Conservation (phyloP, 495 filamentous ascomycete species). For the Aspergillus panamensis region DNA sequence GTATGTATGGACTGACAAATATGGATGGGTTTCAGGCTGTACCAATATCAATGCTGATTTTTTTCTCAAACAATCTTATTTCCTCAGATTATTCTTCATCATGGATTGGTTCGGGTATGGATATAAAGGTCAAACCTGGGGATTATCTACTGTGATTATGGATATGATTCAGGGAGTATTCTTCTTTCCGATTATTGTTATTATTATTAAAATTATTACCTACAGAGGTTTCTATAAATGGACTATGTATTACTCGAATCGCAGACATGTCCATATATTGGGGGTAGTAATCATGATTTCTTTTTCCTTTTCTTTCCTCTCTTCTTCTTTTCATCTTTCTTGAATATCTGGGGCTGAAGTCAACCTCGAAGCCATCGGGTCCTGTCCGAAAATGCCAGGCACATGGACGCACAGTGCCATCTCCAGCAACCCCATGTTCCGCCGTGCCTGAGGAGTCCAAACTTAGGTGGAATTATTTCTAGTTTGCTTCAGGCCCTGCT, state of each 20-base stretch:
- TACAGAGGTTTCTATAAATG: neutral
- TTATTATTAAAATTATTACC: too few species aligned
- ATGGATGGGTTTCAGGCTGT: slow-evolving; percentile 3
- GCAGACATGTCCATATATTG: neutral
- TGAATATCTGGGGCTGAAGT: neutral
- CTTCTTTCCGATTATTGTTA: too few species aligned
- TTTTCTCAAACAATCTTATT: neutral
- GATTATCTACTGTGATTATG: neutral
- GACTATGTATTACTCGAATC: neutral
- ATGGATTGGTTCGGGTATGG: neutral
- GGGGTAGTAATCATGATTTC: neutral
- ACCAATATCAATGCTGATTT: slow-evolving; percentile 2
- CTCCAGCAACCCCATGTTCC: too few species aligned
- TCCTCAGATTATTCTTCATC: neutral
- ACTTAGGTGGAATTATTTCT: too few species aligned
- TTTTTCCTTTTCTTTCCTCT: neutral
- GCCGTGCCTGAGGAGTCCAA: too few species aligned
- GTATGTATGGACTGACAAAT: slow-evolving; percentile 6
- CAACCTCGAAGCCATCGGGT: too few species aligned
- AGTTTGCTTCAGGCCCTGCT: too few species aligned
- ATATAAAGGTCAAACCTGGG: neutral
- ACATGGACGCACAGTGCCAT: too few species aligned
- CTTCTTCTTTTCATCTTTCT: neutral
- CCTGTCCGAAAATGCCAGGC: too few species aligned
- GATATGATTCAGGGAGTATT: neutral